These are phyloP conservation scores for Vitrella brassicaformis DNA, from an alignment of 73 alveolate genomes.

Conservation along the genomic window DNA sequence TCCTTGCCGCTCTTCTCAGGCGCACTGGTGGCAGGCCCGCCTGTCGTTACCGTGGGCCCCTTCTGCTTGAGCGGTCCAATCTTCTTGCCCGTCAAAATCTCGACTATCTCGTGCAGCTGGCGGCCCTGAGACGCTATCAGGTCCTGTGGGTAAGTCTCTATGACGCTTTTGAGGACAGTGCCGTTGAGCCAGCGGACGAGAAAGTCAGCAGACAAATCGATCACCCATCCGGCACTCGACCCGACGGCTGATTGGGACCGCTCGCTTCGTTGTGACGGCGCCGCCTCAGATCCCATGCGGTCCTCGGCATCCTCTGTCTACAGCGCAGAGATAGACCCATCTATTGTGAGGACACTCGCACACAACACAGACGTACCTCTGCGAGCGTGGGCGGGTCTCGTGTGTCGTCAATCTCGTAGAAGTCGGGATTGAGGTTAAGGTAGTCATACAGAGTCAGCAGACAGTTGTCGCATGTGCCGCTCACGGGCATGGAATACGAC, in stretches of 20 bases:
- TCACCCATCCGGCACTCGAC: too few species aligned
- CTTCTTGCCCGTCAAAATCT: not conserved
- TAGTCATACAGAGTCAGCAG: too few species aligned
- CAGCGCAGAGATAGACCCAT: slow-evolving; percentile 55
- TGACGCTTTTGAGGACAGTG: slow-evolving; percentile 40
- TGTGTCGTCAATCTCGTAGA: too few species aligned
- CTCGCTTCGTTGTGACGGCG: too few species aligned
- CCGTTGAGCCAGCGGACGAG: slow-evolving; percentile 72
- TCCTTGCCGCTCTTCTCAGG: slow-evolving; percentile 41
- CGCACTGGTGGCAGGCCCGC: slow-evolving; percentile 2
- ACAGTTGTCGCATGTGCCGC: slow-evolving; percentile 88
- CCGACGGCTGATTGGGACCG: too few species aligned
- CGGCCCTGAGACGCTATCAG: slow-evolving; percentile 71
- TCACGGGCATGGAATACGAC: slow-evolving; percentile 71
- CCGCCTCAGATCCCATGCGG: too few species aligned
- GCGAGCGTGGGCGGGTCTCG: too few species aligned
- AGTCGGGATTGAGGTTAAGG: too few species aligned
- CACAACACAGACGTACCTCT: too few species aligned
- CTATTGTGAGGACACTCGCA: too few species aligned
- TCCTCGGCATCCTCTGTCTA: too few species aligned
- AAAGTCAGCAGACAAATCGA: slow-evolving; percentile 41
- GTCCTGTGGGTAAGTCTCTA: slow-evolving; percentile 64
- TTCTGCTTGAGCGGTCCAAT: not conserved
- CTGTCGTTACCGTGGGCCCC: not conserved
- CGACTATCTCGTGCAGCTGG: slow-evolving; percentile 63